These are phyloP conservation scores for Salinomyces thailandicus DNA, from an alignment of 2,329 filamentous ascomycete species.

Conservation along the genomic window DNA sequence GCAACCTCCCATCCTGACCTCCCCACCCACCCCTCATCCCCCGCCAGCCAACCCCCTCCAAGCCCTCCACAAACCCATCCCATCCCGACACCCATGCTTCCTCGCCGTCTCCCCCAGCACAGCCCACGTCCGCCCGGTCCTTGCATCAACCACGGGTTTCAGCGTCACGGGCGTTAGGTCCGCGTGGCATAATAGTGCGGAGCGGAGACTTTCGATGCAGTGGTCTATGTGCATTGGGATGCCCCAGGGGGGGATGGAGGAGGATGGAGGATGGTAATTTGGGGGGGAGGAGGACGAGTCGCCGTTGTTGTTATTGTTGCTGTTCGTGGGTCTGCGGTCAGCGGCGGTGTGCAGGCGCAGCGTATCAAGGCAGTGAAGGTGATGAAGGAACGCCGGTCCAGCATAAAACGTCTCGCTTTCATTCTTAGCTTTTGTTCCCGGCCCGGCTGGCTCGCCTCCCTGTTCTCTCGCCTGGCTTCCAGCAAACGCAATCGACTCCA, in stretches of 20 bases:
- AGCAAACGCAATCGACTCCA: too few relatives aligned
- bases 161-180: conserved; percentile 9
- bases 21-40: too few relatives aligned
- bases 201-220: conserved; percentile 9
- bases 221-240: conserved; percentile 7
- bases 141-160: conserved; percentile 3
- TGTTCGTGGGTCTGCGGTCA: too few relatives aligned
- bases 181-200: conserved; percentile 9
- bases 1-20: too few relatives aligned
- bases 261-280: too few relatives aligned
- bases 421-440: background rate
- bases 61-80: conserved; percentile 2
- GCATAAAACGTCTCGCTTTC: too few relatives aligned
- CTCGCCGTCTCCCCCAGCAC: conserved; percentile 10
- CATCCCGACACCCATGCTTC: conserved; percentile 8
- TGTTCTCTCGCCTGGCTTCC: too few relatives aligned
- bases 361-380: conserved; percentile 8
- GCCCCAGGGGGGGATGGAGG: background rate
- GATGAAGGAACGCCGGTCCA: background rate
- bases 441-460: too few relatives aligned
- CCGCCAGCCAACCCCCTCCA: conserved; percentile 2
- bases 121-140: background rate
- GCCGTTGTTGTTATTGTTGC: too few relatives aligned
- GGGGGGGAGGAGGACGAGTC: too few relatives aligned
- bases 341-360: conserved; percentile 7